Evolutionary conservation across 805 yeast genomes (phyloP), one percentile per base, ranked within the genome.

Genomic region (Myxozyma vanderwaltii): DNA sequence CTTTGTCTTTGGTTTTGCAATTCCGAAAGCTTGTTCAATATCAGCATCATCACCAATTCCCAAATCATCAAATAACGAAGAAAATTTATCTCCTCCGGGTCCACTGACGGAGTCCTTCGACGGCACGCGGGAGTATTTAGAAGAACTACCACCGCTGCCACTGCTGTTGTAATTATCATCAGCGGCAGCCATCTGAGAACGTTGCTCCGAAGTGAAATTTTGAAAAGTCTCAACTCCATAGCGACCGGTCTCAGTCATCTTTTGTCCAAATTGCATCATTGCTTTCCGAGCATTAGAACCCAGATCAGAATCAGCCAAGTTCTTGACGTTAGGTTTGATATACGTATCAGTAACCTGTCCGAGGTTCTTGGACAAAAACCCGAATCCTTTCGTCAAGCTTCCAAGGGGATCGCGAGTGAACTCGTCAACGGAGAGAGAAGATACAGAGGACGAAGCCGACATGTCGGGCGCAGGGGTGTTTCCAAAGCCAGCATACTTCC

Each of bases 191-290:
- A 29, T 21, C 49, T 33, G 52, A 4, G 45, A 50, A 21, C 58
- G 43, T n/a, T 59, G 40, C 33, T 70, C 75, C 27, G 69, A 67
- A 1, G 90, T 85, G 69, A 85, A 83, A 17, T 77, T 76, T 62
- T 78, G 80, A 68, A 82, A 80, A n/a, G 86, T 84, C 64, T 85
- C 86, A 54, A 83, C 84, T 27, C 96, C 89, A 65, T 83, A 84
- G 61, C 78, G 81, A 35, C 95, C 88, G 0, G 97, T 89, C 66
- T 91, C 95, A 72, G 88, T 96, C 76, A 92, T 88, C 70, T 85
- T 90, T 71, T 89, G 96, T 49, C 97, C 97, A 76, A 92, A 94
- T 77, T 94, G 97, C 59, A 89, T 86, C 82, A 96, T 89, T n/a
- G 98, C 98, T 67, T 90, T 83, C 63, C 82, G 84, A 3, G 98